Evolutionary conservation across 2,329 filamentous ascomycete species (phyloP), one percentile per base, ranked within the genome.

Genomic region (Zymoseptoria tritici): DNA sequence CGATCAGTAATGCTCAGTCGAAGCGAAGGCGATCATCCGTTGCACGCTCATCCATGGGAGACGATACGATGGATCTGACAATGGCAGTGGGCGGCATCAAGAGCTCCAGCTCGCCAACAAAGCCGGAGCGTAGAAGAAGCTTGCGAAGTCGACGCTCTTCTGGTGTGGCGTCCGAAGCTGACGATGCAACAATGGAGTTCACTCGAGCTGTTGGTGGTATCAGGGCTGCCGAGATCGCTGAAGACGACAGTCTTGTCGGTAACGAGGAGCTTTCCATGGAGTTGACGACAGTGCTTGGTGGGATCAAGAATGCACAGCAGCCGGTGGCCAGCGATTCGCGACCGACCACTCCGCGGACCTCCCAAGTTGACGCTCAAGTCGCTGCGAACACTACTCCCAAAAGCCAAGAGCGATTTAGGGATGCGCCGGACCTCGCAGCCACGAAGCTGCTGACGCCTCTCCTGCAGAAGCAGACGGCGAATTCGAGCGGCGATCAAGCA

Each of bases 111-210:
- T 67, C 67, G 49, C 68, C 71, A 9, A 55, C 56, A n/a, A 69
- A 67, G 55, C 50, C 57, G 42, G 65, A 66, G 9, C 67, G 69
- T 29, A 59, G 71, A 16, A 62, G 56, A 55, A 73, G 69, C 54
- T 58, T 76, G 49, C 71, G 74, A 51, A 71, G 71, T 52, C 72
- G 74, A 60, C 66, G 68, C 58, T 74, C 69, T 58, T 74, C 66
- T 56, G 73, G 68, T 46, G 62, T 66, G 19, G 72, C 67, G 20
- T 71, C 69, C 2, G 73, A 73, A 7, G 64, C 71, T 21, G 78
- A 76, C 13, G 79, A 82, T 59, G 76, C 77, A 62, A 81, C 78
- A 31, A 80, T 83, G 81, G 82, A 85, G 52, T 77, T 85, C 54
- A 85, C 82, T 1, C 77, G 77, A 62, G 79, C 80, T 31, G 73